A percentile compares a stretch with the other conserved stretches of the same genome.
Conservation (phyloP, 2,329 filamentous ascomycete species). For the Lachnellula suecica region DNA sequence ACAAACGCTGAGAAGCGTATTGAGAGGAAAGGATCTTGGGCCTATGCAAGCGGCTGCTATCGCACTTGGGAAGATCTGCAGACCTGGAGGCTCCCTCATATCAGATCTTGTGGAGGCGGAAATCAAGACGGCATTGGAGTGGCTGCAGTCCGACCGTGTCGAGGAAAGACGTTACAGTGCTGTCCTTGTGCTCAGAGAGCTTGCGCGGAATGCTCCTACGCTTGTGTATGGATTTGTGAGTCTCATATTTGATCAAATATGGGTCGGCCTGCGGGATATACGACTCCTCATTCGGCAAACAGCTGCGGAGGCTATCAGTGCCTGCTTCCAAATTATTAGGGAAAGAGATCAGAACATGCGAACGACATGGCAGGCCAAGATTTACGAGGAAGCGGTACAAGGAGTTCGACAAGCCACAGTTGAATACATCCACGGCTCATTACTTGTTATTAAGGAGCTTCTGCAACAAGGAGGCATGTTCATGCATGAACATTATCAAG, state of each 20-base stretch:
- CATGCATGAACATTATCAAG: conserved; percentile 92
- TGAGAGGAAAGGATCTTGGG: conserved; percentile 86
- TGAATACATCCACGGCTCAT: conserved; percentile 89
- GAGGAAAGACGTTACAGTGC: conserved; percentile 93
- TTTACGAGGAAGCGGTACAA: conserved; percentile 80
- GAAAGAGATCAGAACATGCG: conserved; percentile 89
- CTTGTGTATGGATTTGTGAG: conserved; percentile 93
- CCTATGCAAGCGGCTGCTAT: conserved; percentile 89
- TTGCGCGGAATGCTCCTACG: conserved; percentile 90
- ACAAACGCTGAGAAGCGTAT: conserved; percentile 81
- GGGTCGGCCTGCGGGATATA: conserved; percentile 87
- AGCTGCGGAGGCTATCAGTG: conserved; percentile 88
- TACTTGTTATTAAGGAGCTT: conserved; percentile 89
- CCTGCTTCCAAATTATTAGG: conserved; percentile 93
- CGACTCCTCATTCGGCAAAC: conserved; percentile 91
- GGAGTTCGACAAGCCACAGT: conserved; percentile 79
- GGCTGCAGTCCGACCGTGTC: conserved; percentile 91
- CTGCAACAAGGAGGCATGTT: conserved; percentile 97
- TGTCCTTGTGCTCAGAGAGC: conserved; percentile 84
- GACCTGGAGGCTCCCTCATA: conserved; percentile 89
- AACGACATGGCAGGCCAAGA: conserved; percentile 83
- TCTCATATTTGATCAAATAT: conserved; percentile 94
- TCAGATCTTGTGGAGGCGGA: conserved; percentile 96
- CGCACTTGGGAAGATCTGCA: conserved; percentile 85
- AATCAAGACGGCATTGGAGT: conserved; percentile 93